These are phyloP conservation scores for Tanacetum coccineum DNA, from an alignment of 129 eudicot species.

Conservation along the genomic window DNA sequence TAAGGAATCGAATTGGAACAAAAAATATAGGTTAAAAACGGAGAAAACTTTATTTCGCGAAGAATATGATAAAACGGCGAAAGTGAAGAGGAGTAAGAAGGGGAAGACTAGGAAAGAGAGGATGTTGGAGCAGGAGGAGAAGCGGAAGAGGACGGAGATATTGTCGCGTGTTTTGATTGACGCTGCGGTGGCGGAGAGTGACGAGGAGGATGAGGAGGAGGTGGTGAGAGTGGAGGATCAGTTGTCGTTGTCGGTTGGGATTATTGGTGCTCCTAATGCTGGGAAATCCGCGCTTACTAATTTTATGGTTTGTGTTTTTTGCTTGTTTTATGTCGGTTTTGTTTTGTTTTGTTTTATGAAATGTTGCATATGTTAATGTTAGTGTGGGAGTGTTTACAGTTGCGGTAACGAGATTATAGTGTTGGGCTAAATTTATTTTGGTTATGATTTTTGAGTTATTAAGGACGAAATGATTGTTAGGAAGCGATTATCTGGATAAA, in stretches of 20 bases:
- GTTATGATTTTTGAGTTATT: slow-evolving; percentile 4
- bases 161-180: slow-evolving; percentile 59
- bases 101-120: slow-evolving; percentile 30
- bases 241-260: slow-evolving; percentile 81
- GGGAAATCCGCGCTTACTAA: slow-evolving; percentile 96
- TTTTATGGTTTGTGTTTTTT: slow-evolving; percentile 53
- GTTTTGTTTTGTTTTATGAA: not conserved
- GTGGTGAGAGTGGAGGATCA: slow-evolving; percentile 77
- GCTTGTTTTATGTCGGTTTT: not conserved
- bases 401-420: not conserved
- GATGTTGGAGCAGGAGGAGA: slow-evolving; percentile 48
- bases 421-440: not conserved
- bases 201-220: slow-evolving; percentile 36
- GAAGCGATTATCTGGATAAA: not conserved
- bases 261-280: slow-evolving; percentile 99
- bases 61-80: slow-evolving; percentile 27
- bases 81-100: slow-evolving; percentile 18
- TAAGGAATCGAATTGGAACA: slow-evolving; percentile 54
- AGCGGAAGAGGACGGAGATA: slow-evolving; percentile 39
- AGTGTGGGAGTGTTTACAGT: not conserved
- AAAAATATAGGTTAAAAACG: slow-evolving; percentile 57
- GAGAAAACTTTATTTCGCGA: slow-evolving; percentile 53
- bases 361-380: slow-evolving; percentile 1
- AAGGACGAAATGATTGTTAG: not conserved
- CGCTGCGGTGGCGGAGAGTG: slow-evolving; percentile 49